Evolutionary conservation across 352 stramenopile genomes (phyloP), one percentile per base, ranked within the genome.

Genomic region (Globisporangium uncinulatum): DNA sequence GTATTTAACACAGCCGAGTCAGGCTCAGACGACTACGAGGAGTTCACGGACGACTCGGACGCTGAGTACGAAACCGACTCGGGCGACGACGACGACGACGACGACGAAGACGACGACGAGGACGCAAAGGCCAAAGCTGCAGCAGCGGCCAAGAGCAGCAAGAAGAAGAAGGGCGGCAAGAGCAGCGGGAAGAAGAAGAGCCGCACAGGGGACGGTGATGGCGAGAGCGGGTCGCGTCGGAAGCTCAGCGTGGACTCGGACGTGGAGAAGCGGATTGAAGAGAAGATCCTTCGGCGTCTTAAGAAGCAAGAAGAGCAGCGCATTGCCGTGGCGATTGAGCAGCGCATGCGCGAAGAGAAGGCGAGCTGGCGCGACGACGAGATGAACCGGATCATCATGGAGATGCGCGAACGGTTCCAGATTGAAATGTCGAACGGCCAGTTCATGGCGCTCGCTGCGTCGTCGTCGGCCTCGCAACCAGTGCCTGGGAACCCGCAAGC

Each of bases 361-460:
- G 84, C 84, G n/a, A 90, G 83, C 51, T 94, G 84, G 84, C 79
- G 78, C 41, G 84, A 94, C 59, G 84, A 89, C 45, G 84, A 94
- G 65, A 94, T 94, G 84, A 94, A 94, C 67, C 83, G 83, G 50
- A 94, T 94, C 57, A 92, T 92, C 58, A 89, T 91, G 73, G 82
- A 94, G 62, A 92, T 94, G 80, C 79, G 84, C 37, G 83, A 91
- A 58, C 80, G 83, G 6, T 88, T 94, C 60, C 81, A 92, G 63
- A 88, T 62, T 41, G 84, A 94, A 69, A 85, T 92, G 73, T 79
- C 76, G 39, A 80, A 74, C 41, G 67, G 74, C 19, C 65, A 64
- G 19, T 88, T 92, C 57, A 70, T 74, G 24, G 60, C 72, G 20
- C 60, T 89, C 41, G 41, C 41, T 0, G 15, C 8, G 17, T 11